A percentile compares a stretch with the other conserved stretches of the same genome.
phyloP scores from a whole-genome alignment of 176 grass and related monocot species.

The Urochloa ruziziensis region DNA sequence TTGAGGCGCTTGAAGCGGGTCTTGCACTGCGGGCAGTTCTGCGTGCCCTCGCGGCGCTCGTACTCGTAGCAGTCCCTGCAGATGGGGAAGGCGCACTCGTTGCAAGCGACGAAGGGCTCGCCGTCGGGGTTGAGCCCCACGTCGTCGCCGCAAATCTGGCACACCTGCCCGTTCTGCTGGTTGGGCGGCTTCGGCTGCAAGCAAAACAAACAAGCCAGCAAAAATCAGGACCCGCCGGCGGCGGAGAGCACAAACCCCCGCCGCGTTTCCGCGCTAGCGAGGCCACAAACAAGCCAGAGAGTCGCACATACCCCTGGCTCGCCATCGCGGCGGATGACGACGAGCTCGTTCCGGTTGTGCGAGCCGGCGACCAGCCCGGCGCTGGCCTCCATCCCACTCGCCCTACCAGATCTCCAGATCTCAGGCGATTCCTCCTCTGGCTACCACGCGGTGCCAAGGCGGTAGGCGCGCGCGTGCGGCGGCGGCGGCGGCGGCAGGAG shows the following conservation, averaged over 20 bases:
- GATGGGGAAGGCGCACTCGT: slow-evolving; percentile 79
- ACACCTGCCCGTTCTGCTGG: slow-evolving; percentile 30
- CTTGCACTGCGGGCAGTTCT: slow-evolving; percentile 76
- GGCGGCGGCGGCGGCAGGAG: not conserved
- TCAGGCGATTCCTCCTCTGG: not conserved
- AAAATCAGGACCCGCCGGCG: not conserved
- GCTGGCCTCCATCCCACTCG: slow-evolving; percentile 53
- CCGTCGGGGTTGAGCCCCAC: slow-evolving; percentile 41
- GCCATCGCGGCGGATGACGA: slow-evolving; percentile 65
- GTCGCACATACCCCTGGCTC: slow-evolving; percentile 9
- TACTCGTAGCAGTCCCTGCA: slow-evolving; percentile 76
- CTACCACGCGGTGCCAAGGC: not conserved
- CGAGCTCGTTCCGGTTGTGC: slow-evolving; percentile 79
- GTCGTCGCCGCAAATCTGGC: slow-evolving; percentile 66
- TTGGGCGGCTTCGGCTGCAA: slow-evolving; percentile 22
- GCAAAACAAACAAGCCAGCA: not conserved
- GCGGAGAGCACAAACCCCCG: not conserved
- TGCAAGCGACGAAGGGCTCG: slow-evolving; percentile 61
- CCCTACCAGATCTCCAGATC: slow-evolving; percentile 37
- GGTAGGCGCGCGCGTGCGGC: not conserved
- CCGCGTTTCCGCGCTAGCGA: too few relatives aligned
- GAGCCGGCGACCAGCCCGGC: slow-evolving; percentile 70
- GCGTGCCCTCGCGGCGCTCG: slow-evolving; percentile 66
- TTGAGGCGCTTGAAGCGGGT: slow-evolving; percentile 69
- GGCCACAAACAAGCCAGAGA: not conserved